phyloP scores from a whole-genome alignment of 2,329 filamentous ascomycete genomes.

The Aspergillus quadricinctus region DNA sequence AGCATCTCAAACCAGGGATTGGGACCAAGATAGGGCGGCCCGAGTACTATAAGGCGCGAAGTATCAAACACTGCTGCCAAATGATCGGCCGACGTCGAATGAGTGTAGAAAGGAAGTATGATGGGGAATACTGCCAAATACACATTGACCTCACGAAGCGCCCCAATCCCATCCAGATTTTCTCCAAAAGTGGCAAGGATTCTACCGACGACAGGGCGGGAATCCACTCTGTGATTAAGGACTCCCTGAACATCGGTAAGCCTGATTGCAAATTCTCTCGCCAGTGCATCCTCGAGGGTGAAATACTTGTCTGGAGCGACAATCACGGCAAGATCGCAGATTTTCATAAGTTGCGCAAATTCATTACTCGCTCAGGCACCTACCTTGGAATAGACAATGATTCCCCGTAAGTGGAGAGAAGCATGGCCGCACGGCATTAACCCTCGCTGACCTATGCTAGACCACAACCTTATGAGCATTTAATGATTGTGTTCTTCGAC shows the following conservation, averaged over 20 bases:
- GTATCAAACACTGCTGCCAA: constrained; percentile 69
- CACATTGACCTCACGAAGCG: constrained; percentile 65
- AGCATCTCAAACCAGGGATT: constrained; percentile 49
- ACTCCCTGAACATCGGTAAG: constrained; percentile 60
- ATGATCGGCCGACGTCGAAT: constrained; percentile 59
- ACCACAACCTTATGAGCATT: constrained; percentile 50
- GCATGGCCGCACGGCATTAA: background rate
- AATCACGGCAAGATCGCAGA: constrained; percentile 60
- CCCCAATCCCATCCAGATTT: constrained; percentile 64
- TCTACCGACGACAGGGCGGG: constrained; percentile 66
- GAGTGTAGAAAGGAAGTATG: constrained; percentile 77
- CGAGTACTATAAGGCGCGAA: constrained; percentile 61
- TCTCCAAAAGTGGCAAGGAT: constrained; percentile 89
- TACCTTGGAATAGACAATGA: constrained; percentile 66
- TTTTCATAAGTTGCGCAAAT: constrained; percentile 79
- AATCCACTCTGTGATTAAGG: constrained; percentile 60
- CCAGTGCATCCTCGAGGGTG: constrained; percentile 76
- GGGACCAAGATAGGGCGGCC: constrained; percentile 64
- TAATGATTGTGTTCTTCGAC: constrained; percentile 61
- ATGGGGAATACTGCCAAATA: constrained; percentile 87
- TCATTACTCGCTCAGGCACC: constrained; percentile 67
- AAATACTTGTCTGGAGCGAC: constrained; percentile 74
- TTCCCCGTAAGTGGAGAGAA: constrained; percentile 53
- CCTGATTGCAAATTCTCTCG: constrained; percentile 55
- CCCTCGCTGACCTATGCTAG: constrained; percentile 23